These are phyloP conservation scores for Hericium coralloides DNA, from an alignment of 768 basidiomycete genomes.

Conservation along the genomic window DNA sequence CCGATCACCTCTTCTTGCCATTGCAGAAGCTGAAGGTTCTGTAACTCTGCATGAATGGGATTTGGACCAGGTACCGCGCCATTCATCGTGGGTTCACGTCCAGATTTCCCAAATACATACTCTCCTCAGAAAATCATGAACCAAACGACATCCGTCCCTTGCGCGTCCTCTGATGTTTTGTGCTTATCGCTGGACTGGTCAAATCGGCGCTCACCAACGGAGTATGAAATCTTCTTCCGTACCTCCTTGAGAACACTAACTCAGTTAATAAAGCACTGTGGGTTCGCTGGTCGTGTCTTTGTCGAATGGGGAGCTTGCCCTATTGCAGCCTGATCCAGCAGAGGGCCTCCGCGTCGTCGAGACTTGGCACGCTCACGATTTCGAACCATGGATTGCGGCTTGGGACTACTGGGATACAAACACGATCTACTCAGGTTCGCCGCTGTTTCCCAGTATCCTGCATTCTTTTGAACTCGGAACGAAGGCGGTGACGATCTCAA, in stretches of 20 bases:
- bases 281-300: constrained; percentile 71
- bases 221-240: constrained; percentile 25
- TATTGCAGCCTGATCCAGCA: constrained; percentile 42
- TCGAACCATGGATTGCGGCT: constrained; percentile 89
- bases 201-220: constrained; percentile 44
- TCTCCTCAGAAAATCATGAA: constrained; percentile 22
- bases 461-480: neutral
- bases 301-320: constrained; percentile 69
- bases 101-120: neutral
- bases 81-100: neutral
- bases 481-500: constrained; percentile 91
- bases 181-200: constrained; percentile 96
- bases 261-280: constrained; percentile 26
- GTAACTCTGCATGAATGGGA: constrained; percentile 57
- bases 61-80: constrained; percentile 33
- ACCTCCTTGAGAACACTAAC: no score
- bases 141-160: constrained; percentile 34
- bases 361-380: constrained; percentile 84
- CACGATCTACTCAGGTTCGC: constrained; percentile 74
- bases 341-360: constrained; percentile 36
- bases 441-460: neutral
- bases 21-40: constrained; percentile 82
- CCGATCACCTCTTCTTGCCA: constrained; percentile 44
- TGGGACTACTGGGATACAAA: constrained; percentile 85
- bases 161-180: constrained; percentile 46